Base-by-base conservation (phyloP, 2,329 filamentous ascomycete species). In the Thielaviopsis ethacetica region DNA sequence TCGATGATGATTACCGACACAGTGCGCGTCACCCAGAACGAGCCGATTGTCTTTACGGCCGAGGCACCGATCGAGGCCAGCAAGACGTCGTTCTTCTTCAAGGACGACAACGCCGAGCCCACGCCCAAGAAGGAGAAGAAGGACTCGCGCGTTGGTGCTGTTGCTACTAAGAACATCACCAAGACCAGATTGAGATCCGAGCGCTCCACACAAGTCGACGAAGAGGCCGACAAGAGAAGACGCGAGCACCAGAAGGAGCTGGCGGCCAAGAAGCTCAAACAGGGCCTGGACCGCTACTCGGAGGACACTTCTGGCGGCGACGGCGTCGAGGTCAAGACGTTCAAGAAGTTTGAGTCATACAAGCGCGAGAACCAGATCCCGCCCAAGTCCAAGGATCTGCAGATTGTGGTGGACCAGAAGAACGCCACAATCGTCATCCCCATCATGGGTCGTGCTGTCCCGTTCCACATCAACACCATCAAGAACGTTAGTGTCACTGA, bases 401-500 rank as follows among this genome's bases (percentile, higher is more conserved):
- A 88, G 62, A 89, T 98, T 62, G 80, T 95, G 22, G 89, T 97
- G 15, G 93, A 98, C 68, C 79, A 82, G 65, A 97, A 95, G 75
- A 93, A 89, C 66, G 81, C 81, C 59, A 96, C 91, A 0, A 82
- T 98, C 60, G 85, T 98, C 57, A 80, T 98, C 51, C 93, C 94
- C 2, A 91, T 98, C 66, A 95, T 98, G 89, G 93, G 93, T 51
- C 84, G 94, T 7, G 91, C 93, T 0, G 93, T 98, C 26, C 93
- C 93, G 0, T 98, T 97, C 75, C 94, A 98, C 71, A 97, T 98
- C 68, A 81, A 82, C 68, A 97, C 94, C 2, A 95, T 98, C 78
- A 98, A 98, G 73, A 98, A 97, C 68, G 93, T 91, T 22, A 97
- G 91, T 74, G 95, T 95, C 72, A 97, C 89, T 64, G 91, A 95